These are phyloP conservation scores for Lasiosphaeria ovina DNA, from an alignment of 495 filamentous ascomycete genomes.

Conservation along the genomic window DNA sequence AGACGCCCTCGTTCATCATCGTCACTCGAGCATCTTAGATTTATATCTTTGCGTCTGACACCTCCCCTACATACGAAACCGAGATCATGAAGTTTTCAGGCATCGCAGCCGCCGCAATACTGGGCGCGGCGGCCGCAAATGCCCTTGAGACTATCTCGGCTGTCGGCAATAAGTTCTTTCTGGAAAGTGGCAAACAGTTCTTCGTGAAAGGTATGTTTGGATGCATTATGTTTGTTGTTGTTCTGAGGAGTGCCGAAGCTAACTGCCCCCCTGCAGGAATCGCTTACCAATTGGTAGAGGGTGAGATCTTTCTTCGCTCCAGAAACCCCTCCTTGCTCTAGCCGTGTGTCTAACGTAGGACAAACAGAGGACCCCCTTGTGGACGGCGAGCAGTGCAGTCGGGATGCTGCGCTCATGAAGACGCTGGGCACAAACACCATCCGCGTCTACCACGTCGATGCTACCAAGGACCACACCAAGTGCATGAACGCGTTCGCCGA, in stretches of 20 bases:
- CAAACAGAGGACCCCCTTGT: constrained; percentile 65
- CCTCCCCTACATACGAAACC: not conserved
- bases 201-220: constrained; percentile 70
- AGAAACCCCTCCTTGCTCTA: not conserved
- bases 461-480: constrained; percentile 62
- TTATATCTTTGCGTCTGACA: not conserved
- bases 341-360: not conserved
- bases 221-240: not conserved
- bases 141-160: constrained; percentile 58
- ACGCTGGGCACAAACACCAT: constrained; percentile 79
- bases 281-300: constrained; percentile 26
- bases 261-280: constrained; percentile 16
- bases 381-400: constrained; percentile 71
- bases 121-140: constrained; percentile 34
- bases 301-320: constrained; percentile 7
- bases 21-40: too few species aligned
- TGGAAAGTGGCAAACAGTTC: constrained; percentile 71
- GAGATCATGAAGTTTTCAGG: constrained; percentile 35
- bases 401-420: constrained; percentile 76
- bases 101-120: constrained; percentile 28
- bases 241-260: not conserved
- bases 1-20: too few species aligned
- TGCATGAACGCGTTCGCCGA: constrained; percentile 69
- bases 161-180: constrained; percentile 84
- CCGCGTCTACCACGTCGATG: constrained; percentile 85